A percentile compares a stretch with the other conserved stretches of the same genome.
Conservation (phyloP, 495 filamentous ascomycete genomes). For the Jackrogersella minutella region DNA sequence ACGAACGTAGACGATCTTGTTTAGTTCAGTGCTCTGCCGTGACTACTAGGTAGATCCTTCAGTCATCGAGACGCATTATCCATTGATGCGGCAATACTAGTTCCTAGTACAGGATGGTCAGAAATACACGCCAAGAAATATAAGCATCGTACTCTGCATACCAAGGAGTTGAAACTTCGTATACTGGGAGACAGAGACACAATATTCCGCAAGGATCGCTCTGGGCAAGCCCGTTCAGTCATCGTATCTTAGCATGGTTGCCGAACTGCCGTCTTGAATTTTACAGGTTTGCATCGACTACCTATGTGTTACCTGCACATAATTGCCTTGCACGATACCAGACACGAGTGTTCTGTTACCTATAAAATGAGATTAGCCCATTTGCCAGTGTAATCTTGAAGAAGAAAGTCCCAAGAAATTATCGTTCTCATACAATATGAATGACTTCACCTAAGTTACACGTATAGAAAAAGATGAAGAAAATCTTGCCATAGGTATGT, state of each 20-base stretch:
- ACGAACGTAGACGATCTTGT: too few species aligned
- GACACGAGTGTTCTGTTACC: neutral
- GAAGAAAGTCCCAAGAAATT: neutral
- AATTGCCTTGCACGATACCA: neutral
- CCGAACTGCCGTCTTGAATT: conserved; percentile 2
- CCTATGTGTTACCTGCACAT: neutral
- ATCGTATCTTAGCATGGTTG: neutral
- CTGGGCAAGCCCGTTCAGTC: neutral
- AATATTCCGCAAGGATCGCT: neutral
- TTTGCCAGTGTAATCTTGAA: neutral
- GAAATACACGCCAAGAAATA: neutral
- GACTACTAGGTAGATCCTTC: too few species aligned
- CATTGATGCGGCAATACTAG: neutral
- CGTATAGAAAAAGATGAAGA: neutral
- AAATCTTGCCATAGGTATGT: neutral
- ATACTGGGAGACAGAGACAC: neutral
- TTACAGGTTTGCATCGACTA: neutral
- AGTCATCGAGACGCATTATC: neutral
- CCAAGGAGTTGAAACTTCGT: neutral
- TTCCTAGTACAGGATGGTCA: neutral
- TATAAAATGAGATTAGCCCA: neutral
- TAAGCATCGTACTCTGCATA: neutral
- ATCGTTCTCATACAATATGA: neutral
- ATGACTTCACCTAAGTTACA: neutral
- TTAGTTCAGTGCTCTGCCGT: too few species aligned